Percentiles rank a stretch among this genome's conserved stretches.
Evolutionary conservation across 2,329 filamentous ascomycete genomes (phyloP).

Genomic region (Aureobasidium musti): DNA sequence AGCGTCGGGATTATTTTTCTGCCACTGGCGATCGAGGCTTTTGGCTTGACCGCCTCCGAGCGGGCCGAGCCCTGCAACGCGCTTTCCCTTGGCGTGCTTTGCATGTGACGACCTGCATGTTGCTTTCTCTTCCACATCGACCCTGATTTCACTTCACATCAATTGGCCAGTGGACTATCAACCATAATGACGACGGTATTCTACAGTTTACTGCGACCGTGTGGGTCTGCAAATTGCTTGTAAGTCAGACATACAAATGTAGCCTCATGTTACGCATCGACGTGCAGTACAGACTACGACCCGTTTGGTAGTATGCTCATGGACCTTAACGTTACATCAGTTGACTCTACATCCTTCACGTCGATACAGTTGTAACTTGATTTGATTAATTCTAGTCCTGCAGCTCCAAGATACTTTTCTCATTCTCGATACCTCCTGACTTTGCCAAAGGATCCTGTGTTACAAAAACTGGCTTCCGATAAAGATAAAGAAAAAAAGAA

Average conservation of each 20-base stretch:
- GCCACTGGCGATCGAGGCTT: neutral
- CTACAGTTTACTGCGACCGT: neutral
- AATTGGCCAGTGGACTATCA: neutral
- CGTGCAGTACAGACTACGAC: neutral
- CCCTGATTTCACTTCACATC: no score
- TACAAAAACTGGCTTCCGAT: neutral
- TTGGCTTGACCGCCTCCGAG: conserved; percentile 12
- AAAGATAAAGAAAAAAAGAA: neutral
- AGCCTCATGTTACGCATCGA: neutral
- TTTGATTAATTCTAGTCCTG: no score
- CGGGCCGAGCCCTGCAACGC: conserved; percentile 11
- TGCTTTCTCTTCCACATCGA: neutral
- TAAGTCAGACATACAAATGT: neutral
- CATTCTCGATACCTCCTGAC: neutral
- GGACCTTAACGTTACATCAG: no score
- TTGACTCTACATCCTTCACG: no score
- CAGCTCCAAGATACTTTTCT: neutral
- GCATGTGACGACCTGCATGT: neutral
- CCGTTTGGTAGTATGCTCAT: neutral
- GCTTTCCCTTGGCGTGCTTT: neutral
- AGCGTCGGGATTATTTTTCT: conserved; percentile 22
- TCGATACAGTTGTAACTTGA: no score
- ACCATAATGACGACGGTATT: neutral
- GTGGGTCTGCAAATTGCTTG: neutral
- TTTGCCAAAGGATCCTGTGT: no score